Evolutionary conservation across 2,329 filamentous ascomycete species (phyloP).

Genomic region (Claviceps spartinae): DNA sequence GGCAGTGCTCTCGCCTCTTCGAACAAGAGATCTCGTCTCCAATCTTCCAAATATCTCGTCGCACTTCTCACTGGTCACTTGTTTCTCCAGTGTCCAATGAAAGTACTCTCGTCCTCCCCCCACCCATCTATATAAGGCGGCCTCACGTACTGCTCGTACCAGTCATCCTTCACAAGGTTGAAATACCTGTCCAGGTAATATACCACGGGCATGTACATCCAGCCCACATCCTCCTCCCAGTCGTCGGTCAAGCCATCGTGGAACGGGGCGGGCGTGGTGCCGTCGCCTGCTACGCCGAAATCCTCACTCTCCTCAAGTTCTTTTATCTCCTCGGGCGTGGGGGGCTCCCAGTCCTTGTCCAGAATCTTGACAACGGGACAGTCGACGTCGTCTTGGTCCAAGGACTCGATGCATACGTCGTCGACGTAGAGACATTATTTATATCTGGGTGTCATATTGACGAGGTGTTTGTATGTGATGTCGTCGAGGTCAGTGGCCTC

Average conservation of each 20-base stretch:
- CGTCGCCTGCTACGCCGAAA: neutral
- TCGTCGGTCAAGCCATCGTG: neutral
- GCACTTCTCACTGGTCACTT: too few relatives aligned
- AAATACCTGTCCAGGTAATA: neutral
- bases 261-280: neutral
- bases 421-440: constrained; percentile 1
- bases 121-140: neutral
- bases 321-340: too few relatives aligned
- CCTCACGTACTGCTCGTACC: neutral
- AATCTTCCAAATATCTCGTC: too few relatives aligned
- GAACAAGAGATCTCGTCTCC: too few relatives aligned
- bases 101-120: neutral
- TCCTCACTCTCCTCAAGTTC: too few relatives aligned
- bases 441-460: too few relatives aligned
- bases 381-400: neutral
- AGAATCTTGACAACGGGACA: neutral
- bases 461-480: neutral
- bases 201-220: neutral
- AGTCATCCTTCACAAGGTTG: neutral
- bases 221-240: neutral
- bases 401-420: neutral
- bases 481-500: neutral
- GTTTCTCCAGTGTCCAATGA: too few relatives aligned
- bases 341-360: neutral
- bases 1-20: too few relatives aligned